These are phyloP conservation scores for Ceriops tagal DNA, from an alignment of 345 rosid species.

Conservation along the genomic window DNA sequence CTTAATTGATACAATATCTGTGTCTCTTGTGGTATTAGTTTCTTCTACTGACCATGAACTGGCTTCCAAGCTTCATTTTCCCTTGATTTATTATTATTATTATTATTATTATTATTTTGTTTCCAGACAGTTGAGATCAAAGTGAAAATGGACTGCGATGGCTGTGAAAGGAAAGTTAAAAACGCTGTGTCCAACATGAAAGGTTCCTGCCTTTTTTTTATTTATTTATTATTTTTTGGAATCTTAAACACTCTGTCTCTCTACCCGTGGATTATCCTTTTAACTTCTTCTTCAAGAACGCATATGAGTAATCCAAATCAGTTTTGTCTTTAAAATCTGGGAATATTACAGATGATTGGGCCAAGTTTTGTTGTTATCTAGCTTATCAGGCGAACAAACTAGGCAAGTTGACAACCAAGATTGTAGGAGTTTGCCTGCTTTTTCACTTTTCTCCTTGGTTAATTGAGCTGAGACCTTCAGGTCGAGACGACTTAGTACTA, in stretches of 20 bases:
- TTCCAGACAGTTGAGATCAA: constrained; percentile 52
- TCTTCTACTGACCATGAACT: background rate
- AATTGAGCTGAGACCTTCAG: too few species aligned
- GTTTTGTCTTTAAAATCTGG: background rate
- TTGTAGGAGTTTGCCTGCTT: too few species aligned
- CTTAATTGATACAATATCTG: background rate
- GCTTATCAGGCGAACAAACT: too few species aligned
- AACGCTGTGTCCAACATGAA: constrained; percentile 42
- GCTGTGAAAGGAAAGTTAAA: constrained; percentile 49
- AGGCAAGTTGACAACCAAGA: too few species aligned
- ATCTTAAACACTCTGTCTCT: background rate
- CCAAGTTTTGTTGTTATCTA: too few species aligned
- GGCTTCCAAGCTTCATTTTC: background rate
- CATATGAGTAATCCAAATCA: too few species aligned
- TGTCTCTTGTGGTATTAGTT: background rate
- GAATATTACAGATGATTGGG: too few species aligned
- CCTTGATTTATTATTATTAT: background rate
- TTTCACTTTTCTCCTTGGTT: too few species aligned
- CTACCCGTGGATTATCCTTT: background rate
- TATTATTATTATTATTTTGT: background rate
- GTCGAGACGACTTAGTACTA: too few species aligned
- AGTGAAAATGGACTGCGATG: constrained; percentile 62
- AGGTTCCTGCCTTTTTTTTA: constrained; percentile 19
- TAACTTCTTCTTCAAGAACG: too few species aligned
- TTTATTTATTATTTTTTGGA: background rate